A percentile compares a stretch with the other conserved stretches of the same genome.
These are phyloP conservation scores for Ascochyta rabiei DNA, from an alignment of 2,329 filamentous ascomycete species.

Conservation along the genomic window DNA sequence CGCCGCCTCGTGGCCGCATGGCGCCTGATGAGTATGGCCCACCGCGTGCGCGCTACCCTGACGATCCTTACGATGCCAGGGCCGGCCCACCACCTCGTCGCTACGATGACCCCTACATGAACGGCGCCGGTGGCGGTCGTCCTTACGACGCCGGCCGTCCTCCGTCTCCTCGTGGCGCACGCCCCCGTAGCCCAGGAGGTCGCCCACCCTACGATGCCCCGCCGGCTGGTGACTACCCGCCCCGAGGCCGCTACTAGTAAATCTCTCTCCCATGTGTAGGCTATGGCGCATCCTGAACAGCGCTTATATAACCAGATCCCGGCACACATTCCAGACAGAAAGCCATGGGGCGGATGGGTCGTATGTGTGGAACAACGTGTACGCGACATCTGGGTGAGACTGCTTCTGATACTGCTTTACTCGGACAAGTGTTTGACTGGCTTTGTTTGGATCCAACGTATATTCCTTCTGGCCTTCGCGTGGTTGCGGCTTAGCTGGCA, in stretches of 20 bases:
- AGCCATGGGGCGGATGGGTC: not conserved
- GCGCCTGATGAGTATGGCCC: slow-evolving; percentile 76
- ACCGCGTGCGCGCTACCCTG: slow-evolving; percentile 67
- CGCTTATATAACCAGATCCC: slow-evolving; percentile 16
- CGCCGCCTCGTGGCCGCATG: slow-evolving; percentile 70
- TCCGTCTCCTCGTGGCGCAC: slow-evolving; percentile 47
- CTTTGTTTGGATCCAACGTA: slow-evolving; percentile 11
- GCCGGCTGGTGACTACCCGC: slow-evolving; percentile 52
- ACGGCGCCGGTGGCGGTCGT: slow-evolving; percentile 63
- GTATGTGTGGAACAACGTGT: not conserved
- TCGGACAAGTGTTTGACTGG: slow-evolving; percentile 11
- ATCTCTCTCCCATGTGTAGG: slow-evolving; percentile 2
- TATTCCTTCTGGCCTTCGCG: slow-evolving; percentile 10
- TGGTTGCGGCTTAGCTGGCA: slow-evolving; percentile 2
- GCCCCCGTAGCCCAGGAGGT: slow-evolving; percentile 61
- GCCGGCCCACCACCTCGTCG: slow-evolving; percentile 61
- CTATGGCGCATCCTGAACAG: slow-evolving; percentile 5
- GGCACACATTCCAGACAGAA: slow-evolving; percentile 7
- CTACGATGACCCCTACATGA: slow-evolving; percentile 65
- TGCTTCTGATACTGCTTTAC: slow-evolving; percentile 3
- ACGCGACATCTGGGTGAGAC: slow-evolving; percentile 2
- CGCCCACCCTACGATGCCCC: slow-evolving; percentile 59
- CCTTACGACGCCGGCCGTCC: slow-evolving; percentile 58
- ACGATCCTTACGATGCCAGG: slow-evolving; percentile 72
- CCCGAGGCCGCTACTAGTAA: slow-evolving; percentile 45